A percentile compares a stretch with the other conserved stretches of the same genome.
phyloP scores from a whole-genome alignment of 2,329 filamentous ascomycete species.

The Orbilia brochopaga region DNA sequence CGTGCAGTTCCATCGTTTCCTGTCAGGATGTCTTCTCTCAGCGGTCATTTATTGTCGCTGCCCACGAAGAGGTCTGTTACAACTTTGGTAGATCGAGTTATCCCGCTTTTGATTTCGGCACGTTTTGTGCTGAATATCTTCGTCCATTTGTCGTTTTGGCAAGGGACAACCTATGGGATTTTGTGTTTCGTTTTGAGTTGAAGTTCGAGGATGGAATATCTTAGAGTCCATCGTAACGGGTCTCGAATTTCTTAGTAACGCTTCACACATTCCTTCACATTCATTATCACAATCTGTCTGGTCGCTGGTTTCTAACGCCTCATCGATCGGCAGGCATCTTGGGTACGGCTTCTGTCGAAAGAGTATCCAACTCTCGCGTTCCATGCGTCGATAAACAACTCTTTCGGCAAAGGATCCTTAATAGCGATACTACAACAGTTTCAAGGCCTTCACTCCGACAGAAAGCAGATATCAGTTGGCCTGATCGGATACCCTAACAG shows the following conservation, averaged over 20 bases:
- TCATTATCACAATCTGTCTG: conserved; percentile 10
- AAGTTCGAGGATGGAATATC: conserved; percentile 61
- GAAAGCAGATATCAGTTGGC: conserved; percentile 93
- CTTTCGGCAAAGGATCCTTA: conserved; percentile 92
- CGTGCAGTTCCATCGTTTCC: conserved; percentile 67
- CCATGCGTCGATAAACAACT: conserved; percentile 91
- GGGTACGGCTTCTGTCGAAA: conserved; percentile 86
- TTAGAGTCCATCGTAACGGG: conserved; percentile 61
- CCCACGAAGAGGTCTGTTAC: conserved; percentile 93
- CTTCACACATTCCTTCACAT: conserved; percentile 74
- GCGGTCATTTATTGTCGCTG: conserved; percentile 54
- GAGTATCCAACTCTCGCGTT: conserved; percentile 94
- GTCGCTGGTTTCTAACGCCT: conserved; percentile 27
- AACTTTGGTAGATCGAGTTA: conserved; percentile 93
- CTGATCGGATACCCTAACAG: conserved; percentile 90
- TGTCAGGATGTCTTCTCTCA: conserved; percentile 65
- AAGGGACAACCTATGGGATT: conserved; percentile 60
- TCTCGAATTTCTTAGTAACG: conserved; percentile 98
- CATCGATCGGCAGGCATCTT: conserved; percentile 72
- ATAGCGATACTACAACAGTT: conserved; percentile 94
- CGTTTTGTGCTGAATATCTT: conserved; percentile 48
- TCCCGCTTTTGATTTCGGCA: conserved; percentile 68
- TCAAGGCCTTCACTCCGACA: conserved; percentile 81
- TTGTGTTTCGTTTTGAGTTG: conserved; percentile 97
- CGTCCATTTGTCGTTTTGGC: conserved; percentile 59